A percentile compares a stretch with the other conserved stretches of the same genome.
phyloP scores from a whole-genome alignment of 1,139 yeast species.

The Saccharomyces hybrid region DNA sequence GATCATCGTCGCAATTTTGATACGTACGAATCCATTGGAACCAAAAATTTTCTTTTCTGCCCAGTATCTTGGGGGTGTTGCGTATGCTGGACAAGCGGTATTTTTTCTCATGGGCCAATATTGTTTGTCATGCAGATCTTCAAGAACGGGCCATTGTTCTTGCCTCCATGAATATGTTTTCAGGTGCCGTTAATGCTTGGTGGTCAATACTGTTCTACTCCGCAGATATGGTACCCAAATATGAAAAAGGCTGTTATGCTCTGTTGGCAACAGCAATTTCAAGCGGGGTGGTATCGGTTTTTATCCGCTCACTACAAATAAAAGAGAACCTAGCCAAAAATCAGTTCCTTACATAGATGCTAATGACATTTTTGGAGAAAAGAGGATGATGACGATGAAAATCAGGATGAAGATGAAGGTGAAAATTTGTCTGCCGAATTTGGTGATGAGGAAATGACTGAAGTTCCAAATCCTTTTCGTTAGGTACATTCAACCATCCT shows the following conservation, averaged over 20 bases:
- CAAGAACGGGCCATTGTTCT: constrained; percentile 52
- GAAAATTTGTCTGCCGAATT: constrained; percentile 4
- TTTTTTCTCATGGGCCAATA: constrained; percentile 56
- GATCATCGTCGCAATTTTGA: constrained; percentile 42
- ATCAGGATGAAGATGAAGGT: constrained; percentile 11
- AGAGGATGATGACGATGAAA: constrained; percentile 14
- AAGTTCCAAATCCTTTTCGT: neutral
- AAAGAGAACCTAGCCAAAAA: constrained; percentile 30
- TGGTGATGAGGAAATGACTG: neutral
- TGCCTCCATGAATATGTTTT: constrained; percentile 59
- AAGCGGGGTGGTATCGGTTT: constrained; percentile 31
- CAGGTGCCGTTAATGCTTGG: constrained; percentile 58
- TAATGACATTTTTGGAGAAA: constrained; percentile 19
- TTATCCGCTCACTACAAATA: constrained; percentile 36
- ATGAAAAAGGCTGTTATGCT: constrained; percentile 48
- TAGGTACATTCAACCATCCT: neutral
- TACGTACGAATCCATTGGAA: constrained; percentile 34
- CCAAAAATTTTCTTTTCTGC: constrained; percentile 42
- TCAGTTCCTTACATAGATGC: constrained; percentile 22
- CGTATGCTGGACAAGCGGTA: constrained; percentile 51
- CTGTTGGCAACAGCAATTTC: constrained; percentile 45
- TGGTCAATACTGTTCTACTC: constrained; percentile 49
- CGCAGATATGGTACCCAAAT: constrained; percentile 45
- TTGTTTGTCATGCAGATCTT: constrained; percentile 45
- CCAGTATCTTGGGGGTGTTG: constrained; percentile 46